These are phyloP conservation scores for Colletotrichum paranaense DNA, from an alignment of 2,329 filamentous ascomycete genomes.

Conservation along the genomic window DNA sequence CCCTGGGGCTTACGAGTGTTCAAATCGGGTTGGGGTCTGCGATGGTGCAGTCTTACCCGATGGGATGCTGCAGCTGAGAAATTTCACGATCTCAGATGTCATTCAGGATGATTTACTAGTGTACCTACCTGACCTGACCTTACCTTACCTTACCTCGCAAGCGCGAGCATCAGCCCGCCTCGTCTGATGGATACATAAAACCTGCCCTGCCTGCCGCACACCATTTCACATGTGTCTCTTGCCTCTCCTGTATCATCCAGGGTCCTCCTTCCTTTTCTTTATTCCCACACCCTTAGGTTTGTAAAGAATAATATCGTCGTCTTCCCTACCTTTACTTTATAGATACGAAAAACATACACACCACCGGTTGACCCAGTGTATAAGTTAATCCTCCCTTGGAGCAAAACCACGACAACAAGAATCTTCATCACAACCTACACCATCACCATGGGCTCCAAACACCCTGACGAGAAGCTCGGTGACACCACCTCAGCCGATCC, in stretches of 20 bases:
- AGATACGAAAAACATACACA: too few species aligned
- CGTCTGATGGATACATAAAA: conserved; percentile 11
- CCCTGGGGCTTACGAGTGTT: conserved; percentile 22
- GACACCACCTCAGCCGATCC: conserved; percentile 23
- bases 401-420: neutral
- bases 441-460: conserved; percentile 12
- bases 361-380: neutral
- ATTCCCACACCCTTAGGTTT: neutral
- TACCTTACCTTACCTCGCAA: too few species aligned
- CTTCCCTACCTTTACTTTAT: neutral
- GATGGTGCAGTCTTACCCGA: conserved; percentile 11
- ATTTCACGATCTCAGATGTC: conserved; percentile 14
- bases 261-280: neutral
- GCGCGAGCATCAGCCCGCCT: neutral
- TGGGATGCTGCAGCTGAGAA: conserved; percentile 2
- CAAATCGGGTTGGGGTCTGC: conserved; percentile 15
- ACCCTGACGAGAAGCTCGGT: neutral
- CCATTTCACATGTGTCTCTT: neutral
- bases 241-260: neutral
- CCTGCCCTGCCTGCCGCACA: neutral
- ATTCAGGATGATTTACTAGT: neutral
- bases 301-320: neutral
- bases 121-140: too few species aligned
- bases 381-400: neutral
- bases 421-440: neutral